Evolutionary conservation across 345 rosid genomes (phyloP).

Genomic region (Eucalyptus coolabah): DNA sequence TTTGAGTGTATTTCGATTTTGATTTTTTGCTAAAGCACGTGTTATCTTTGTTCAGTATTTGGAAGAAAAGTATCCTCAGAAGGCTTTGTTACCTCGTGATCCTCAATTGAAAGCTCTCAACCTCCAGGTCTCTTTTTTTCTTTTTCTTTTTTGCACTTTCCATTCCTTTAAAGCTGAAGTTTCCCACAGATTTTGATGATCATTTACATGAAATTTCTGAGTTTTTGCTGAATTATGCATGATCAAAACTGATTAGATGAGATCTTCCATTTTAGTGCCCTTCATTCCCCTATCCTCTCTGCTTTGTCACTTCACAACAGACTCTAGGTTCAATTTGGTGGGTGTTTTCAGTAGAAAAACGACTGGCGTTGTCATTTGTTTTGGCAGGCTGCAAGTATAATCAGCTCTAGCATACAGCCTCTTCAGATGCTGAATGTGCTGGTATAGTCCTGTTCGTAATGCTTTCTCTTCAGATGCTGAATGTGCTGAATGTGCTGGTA

Average conservation of each 20-base stretch:
- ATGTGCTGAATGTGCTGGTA: conserved; percentile 26
- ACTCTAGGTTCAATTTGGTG: neutral
- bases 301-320: neutral
- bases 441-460: conserved; percentile 6
- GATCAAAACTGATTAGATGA: neutral
- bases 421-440: conserved; percentile 21
- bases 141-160: neutral
- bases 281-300: neutral
- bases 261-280: neutral
- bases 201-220: neutral
- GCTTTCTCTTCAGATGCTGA: neutral
- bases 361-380: neutral
- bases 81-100: conserved; percentile 24
- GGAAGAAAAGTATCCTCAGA: conserved; percentile 39
- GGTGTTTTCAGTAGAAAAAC: neutral
- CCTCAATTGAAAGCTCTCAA: conserved; percentile 20
- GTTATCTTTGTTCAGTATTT: conserved; percentile 17
- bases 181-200: neutral
- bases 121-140: conserved; percentile 20
- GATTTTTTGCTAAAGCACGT: neutral
- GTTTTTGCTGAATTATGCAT: neutral
- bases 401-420: conserved; percentile 51
- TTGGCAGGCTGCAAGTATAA: conserved; percentile 27
- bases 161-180: neutral
- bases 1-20: neutral